A percentile compares a stretch with the other conserved stretches of the same genome.
Conservation (phyloP, 2,329 filamentous ascomycete species). For the Epichloe sibirici region DNA sequence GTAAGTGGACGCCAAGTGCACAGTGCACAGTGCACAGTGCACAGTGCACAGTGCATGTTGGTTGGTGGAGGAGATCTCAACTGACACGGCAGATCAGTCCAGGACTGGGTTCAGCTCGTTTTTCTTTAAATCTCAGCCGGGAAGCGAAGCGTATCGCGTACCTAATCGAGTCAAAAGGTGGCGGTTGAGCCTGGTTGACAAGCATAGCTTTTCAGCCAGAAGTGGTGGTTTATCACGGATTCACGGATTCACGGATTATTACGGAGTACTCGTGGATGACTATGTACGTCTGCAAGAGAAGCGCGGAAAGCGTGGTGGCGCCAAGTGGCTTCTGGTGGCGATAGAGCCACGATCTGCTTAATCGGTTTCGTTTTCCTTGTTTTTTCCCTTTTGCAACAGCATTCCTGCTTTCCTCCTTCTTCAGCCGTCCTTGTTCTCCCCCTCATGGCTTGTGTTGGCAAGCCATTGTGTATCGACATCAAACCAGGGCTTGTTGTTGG, state of each 20-base stretch:
- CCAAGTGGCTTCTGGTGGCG: background rate
- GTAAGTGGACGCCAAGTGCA: background rate
- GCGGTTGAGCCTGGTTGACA: too few relatives aligned
- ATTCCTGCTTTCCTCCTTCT: background rate
- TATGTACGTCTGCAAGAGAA: too few relatives aligned
- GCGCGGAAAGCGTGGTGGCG: too few relatives aligned
- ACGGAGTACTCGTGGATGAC: too few relatives aligned
- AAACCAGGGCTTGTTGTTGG: background rate
- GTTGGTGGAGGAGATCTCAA: background rate
- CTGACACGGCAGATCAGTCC: background rate
- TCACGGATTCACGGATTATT: too few relatives aligned
- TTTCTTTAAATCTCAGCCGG: too few relatives aligned
- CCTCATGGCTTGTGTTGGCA: background rate
- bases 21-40: background rate
- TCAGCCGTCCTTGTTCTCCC: background rate
- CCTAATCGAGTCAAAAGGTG: too few relatives aligned
- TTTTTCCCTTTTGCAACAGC: background rate
- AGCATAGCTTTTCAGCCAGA: too few relatives aligned
- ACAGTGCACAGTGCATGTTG: background rate
- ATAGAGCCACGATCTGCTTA: background rate
- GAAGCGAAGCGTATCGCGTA: too few relatives aligned
- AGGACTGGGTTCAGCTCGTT: too few relatives aligned
- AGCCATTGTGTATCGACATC: background rate
- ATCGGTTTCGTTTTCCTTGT: background rate
- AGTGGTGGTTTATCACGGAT: too few relatives aligned